phyloP scores from a whole-genome alignment of 495 filamentous ascomycete species.

The Penicilliopsis zonata region DNA sequence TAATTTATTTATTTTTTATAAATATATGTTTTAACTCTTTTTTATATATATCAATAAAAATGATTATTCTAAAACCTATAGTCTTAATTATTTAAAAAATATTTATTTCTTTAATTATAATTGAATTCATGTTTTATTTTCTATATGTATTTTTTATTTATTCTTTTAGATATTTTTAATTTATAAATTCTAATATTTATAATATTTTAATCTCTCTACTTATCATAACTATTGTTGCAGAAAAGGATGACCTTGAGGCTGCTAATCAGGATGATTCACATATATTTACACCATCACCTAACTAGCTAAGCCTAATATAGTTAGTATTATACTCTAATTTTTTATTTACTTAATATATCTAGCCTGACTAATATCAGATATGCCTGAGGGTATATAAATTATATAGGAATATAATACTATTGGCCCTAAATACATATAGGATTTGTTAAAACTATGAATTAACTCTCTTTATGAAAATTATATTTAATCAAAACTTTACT shows the following conservation, averaged over 20 bases:
- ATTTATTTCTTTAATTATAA: constrained; percentile 1
- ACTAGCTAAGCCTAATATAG: not conserved
- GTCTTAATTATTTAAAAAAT: not conserved
- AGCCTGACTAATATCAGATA: not conserved
- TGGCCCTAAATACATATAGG: no score
- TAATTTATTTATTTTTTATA: constrained; percentile 2
- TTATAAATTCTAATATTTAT: not conserved
- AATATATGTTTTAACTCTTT: constrained; percentile 1
- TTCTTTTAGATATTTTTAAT: constrained; percentile 1
- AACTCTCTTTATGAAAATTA: no score
- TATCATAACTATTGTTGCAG: constrained; percentile 1
- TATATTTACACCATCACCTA: not conserved
- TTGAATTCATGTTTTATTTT: not conserved
- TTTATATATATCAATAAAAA: constrained; percentile 1
- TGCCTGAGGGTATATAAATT: constrained; percentile 1
- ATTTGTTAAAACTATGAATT: no score
- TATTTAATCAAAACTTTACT: not conserved
- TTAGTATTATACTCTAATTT: not conserved
- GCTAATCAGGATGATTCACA: not conserved
- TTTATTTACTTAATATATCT: constrained; percentile 1
- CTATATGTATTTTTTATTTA: not conserved
- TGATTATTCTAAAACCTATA: not conserved
- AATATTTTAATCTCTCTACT: not conserved
- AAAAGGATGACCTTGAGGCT: no score
- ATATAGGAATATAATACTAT: no score